Evolutionary conservation across 345 rosid species (phyloP).

Genomic region (Durio zibethinus): DNA sequence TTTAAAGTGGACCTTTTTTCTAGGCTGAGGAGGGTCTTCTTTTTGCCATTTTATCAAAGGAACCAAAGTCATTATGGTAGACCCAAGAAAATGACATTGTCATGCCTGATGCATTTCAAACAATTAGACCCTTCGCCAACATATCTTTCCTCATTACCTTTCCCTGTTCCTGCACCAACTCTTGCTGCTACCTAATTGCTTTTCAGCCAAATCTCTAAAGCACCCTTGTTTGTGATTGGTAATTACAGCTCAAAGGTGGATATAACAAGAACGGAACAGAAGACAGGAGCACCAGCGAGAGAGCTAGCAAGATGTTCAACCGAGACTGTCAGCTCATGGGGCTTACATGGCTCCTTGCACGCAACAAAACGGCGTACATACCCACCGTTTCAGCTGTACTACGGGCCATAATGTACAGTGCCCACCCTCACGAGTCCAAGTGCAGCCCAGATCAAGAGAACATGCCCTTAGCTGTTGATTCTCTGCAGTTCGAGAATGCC

Average conservation of each 20-base stretch:
- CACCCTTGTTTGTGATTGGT: neutral
- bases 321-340: slow-evolving; percentile 98
- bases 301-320: slow-evolving; percentile 83
- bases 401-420: slow-evolving; percentile 87
- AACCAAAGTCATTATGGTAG: slow-evolving; percentile 30
- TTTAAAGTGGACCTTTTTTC: neutral
- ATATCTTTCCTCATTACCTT: slow-evolving; percentile 25
- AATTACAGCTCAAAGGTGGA: slow-evolving; percentile 65
- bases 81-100: slow-evolving; percentile 28
- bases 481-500: slow-evolving; percentile 63
- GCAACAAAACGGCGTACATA: slow-evolving; percentile 89
- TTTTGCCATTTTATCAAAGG: slow-evolving; percentile 28
- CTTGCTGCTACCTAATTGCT: neutral
- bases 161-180: slow-evolving; percentile 18
- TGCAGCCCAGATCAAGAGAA: slow-evolving; percentile 98
- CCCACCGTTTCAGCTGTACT: slow-evolving; percentile 96
- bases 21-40: neutral
- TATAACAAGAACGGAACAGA: slow-evolving; percentile 37
- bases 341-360: slow-evolving; percentile 95
- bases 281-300: slow-evolving; percentile 38
- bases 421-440: slow-evolving; percentile 67
- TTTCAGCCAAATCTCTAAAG: slow-evolving; percentile 1
- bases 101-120: slow-evolving; percentile 35
- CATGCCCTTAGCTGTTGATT: slow-evolving; percentile 99
- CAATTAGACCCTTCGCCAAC: slow-evolving; percentile 15